Evolutionary conservation across 805 yeast genomes (phyloP), one percentile per base, ranked within the genome.

Genomic region (Sugiyamaella americana): DNA sequence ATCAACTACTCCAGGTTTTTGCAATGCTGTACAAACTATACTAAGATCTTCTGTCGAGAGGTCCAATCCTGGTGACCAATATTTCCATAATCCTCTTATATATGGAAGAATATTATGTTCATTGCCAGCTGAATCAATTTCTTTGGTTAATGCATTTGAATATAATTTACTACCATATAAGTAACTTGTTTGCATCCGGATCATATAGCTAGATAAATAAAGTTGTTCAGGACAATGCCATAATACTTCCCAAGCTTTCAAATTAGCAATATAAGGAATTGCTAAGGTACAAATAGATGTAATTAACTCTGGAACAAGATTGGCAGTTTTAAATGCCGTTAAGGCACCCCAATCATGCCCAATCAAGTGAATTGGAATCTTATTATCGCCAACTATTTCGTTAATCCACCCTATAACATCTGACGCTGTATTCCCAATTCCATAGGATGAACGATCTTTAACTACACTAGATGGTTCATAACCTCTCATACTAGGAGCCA

Each of bases 331-430:
- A 48, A 50, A 59, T 2, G 55, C 38, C n/a, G 45, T 52, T 6
- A 55, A 24, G 0, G 62, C 59, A 16, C 62, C 62, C 62, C 62
- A 59, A 41, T 59, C 62, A 40, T 59, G 62, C 20, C 62, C 62
- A 5, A 59, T 50, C 1, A 59, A 18, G 44, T 59, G 58, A 2
- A 52, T 55, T 1, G 54, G 58, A 8, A 37, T 23, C 10, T 38
- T 38, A 30, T 40, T 32, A 11, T 41, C 30, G 5, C 51, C 44
- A 3, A 30, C 19, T 11, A 49, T 48, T 2, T 51, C 51, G 26
- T 55, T 51, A 18, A 55, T 49, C 46, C 50, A 46, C 6, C 35
- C 38, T 8, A 42, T 30, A 8, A 50, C 35, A 30, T 58, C 60
- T 26, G 43, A 36, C 17, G 61, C 60, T 16, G 51, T 24, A 6